A percentile compares a stretch with the other conserved stretches of the same genome.
These are phyloP conservation scores for Skeletonema tropicum DNA, from an alignment of 108 stramenopile species.

Conservation along the genomic window DNA sequence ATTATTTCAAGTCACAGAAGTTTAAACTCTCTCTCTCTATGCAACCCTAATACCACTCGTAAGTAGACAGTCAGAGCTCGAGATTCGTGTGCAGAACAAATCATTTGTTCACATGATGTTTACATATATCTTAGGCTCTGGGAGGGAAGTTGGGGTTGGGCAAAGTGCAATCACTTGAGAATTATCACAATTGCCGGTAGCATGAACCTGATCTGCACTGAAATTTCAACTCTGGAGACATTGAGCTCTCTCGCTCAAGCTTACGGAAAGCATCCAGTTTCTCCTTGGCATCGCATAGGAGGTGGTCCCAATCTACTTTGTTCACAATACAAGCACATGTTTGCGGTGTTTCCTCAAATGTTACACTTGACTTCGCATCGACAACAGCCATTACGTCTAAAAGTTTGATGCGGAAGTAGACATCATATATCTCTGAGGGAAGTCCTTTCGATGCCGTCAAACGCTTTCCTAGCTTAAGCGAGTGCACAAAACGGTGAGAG, in stretches of 20 bases:
- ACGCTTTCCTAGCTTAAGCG: constrained; percentile 12
- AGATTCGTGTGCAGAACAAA: too few species aligned
- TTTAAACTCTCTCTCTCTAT: too few species aligned
- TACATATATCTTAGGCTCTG: too few species aligned
- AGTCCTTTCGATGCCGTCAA: constrained; percentile 6
- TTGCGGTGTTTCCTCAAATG: not conserved
- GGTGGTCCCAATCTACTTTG: constrained; percentile 11
- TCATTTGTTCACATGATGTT: too few species aligned
- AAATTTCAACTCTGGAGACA: too few species aligned
- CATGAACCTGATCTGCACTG: too few species aligned
- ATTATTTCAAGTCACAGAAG: too few species aligned
- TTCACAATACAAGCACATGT: constrained; percentile 11
- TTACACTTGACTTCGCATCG: constrained; percentile 2
- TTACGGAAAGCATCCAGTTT: constrained; percentile 18
- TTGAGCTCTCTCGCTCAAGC: constrained; percentile 16
- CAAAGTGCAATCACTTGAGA: too few species aligned
- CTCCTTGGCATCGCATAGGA: constrained; percentile 23
- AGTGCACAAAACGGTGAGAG: constrained; percentile 4
- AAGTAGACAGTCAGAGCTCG: too few species aligned
- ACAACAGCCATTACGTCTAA: constrained; percentile 32
- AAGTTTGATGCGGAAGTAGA: constrained; percentile 27
- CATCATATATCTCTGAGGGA: constrained; percentile 12
- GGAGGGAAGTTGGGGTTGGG: too few species aligned
- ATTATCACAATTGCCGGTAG: too few species aligned
- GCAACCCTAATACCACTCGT: too few species aligned